phyloP scores from a whole-genome alignment of 106 monocot species.

The Allium fistulosum region DNA sequence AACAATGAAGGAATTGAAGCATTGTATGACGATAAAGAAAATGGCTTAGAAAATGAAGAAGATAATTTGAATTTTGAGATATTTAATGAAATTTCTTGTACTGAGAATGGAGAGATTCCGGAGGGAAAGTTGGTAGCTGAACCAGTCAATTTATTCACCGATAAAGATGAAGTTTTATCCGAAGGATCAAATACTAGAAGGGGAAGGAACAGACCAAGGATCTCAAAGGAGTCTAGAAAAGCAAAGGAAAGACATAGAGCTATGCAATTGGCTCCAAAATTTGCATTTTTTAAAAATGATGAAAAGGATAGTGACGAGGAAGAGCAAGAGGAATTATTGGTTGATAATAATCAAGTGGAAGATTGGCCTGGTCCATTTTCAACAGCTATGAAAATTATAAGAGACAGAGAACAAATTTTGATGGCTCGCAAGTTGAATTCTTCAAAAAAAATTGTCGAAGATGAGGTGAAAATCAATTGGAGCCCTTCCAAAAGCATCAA shows the following conservation, averaged over 20 bases:
- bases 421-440: slow-evolving; percentile 7
- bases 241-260: slow-evolving; percentile 36
- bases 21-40: too few species aligned
- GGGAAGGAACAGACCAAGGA: not conserved
- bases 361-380: slow-evolving; percentile 80
- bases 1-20: too few species aligned
- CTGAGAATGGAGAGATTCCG: slow-evolving; percentile 17
- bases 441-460: slow-evolving; percentile 12
- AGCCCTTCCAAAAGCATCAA: slow-evolving; percentile 18
- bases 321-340: slow-evolving; percentile 13
- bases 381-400: slow-evolving; percentile 49
- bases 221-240: slow-evolving; percentile 4
- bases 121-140: slow-evolving; percentile 34
- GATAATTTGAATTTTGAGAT: too few species aligned
- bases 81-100: too few species aligned
- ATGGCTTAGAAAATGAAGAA: too few species aligned
- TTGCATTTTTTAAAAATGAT: slow-evolving; percentile 50
- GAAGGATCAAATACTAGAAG: not conserved
- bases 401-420: slow-evolving; percentile 23
- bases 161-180: not conserved
- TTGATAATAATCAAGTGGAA: slow-evolving; percentile 8
- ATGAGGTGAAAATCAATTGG: slow-evolving; percentile 29
- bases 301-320: slow-evolving; percentile 18
- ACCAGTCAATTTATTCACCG: not conserved
- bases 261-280: slow-evolving; percentile 37